Evolutionary conservation across 192 early-diverging fungal species (phyloP).

Genomic region (Podila horticola): DNA sequence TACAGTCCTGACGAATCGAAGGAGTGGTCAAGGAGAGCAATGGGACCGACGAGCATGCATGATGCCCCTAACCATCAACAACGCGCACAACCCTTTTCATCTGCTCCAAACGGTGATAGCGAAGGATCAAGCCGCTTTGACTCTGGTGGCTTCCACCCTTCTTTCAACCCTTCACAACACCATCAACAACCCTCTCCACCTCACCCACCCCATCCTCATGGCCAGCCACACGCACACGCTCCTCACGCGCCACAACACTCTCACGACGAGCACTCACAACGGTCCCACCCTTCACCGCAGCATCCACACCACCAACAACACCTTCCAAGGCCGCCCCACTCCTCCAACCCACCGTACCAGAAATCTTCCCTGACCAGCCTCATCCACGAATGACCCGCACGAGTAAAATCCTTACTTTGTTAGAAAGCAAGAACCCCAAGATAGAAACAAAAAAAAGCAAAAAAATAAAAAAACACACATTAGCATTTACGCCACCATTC

Average conservation of each 20-base stretch:
- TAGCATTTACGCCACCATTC: background rate
- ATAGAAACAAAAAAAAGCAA: background rate
- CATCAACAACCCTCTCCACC: background rate
- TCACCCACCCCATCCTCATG: conserved; percentile 6
- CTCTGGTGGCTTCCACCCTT: conserved; percentile 21
- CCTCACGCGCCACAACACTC: background rate
- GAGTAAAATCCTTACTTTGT: too few species aligned
- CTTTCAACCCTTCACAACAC: conserved; percentile 10
- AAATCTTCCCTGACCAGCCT: conserved; percentile 1
- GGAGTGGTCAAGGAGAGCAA: conserved; percentile 23
- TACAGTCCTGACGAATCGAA: conserved; percentile 23
- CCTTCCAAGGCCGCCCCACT: conserved; percentile 11
- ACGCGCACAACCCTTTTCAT: background rate
- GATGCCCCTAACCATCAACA: background rate
- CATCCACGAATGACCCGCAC: conserved; percentile 6
- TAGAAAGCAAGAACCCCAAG: background rate
- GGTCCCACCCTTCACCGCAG: background rate
- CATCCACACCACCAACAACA: conserved; percentile 11
- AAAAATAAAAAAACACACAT: background rate
- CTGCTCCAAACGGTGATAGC: conserved; percentile 2
- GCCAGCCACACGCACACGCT: background rate
- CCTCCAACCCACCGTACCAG: conserved; percentile 12
- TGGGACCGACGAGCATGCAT: background rate
- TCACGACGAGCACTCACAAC: background rate
- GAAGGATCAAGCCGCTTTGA: conserved; percentile 1